phyloP scores from a whole-genome alignment of 352 stramenopile genomes.

The Globisporangium nunn region DNA sequence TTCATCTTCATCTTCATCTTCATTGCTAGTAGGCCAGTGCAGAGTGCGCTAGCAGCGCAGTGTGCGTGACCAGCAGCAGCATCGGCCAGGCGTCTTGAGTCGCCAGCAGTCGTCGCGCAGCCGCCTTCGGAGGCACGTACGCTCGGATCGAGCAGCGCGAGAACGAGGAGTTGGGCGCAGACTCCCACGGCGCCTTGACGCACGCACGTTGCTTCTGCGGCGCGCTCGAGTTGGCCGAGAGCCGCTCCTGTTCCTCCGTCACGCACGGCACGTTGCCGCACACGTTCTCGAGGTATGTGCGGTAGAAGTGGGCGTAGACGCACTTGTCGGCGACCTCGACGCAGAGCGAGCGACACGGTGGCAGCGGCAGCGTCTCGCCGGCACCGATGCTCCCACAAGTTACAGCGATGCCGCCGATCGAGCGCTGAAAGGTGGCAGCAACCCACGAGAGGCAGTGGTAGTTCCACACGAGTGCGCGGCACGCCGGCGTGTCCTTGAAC shows the following conservation, averaged over 20 bases:
- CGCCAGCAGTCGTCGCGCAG: not conserved
- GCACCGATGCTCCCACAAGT: slow-evolving; percentile 23
- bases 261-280: slow-evolving; percentile 60
- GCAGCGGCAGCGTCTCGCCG: slow-evolving; percentile 22
- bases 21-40: not conserved
- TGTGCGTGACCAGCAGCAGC: not conserved
- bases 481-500: slow-evolving; percentile 60
- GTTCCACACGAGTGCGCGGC: slow-evolving; percentile 61
- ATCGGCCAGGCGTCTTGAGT: not conserved
- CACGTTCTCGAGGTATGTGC: slow-evolving; percentile 52
- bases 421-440: slow-evolving; percentile 33
- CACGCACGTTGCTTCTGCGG: slow-evolving; percentile 32
- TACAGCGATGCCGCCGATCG: slow-evolving; percentile 25
- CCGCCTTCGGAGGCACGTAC: slow-evolving; percentile 26
- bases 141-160: slow-evolving; percentile 50
- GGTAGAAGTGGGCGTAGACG: slow-evolving; percentile 68
- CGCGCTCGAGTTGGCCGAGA: slow-evolving; percentile 20
- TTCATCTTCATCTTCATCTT: too few relatives aligned
- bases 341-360: slow-evolving; percentile 61
- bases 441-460: slow-evolving; percentile 73
- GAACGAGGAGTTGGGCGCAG: slow-evolving; percentile 34
- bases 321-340: slow-evolving; percentile 74
- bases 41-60: not conserved
- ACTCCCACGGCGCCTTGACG: slow-evolving; percentile 42
- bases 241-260: slow-evolving; percentile 34